Evolutionary conservation across 345 rosid species (phyloP).

Genomic region (Turritis glabra): DNA sequence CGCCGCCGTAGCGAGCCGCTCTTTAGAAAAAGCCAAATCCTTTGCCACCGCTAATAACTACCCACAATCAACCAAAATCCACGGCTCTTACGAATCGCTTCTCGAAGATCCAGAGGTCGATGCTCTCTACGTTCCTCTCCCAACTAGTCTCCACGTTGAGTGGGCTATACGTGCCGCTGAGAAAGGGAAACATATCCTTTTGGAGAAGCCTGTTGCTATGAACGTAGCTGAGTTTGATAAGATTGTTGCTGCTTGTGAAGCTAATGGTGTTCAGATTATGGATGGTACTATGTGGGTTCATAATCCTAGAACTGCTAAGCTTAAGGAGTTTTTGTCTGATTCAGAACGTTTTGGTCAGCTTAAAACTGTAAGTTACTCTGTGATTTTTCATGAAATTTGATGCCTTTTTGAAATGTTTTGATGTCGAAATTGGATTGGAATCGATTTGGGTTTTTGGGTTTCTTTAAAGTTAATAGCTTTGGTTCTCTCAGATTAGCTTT

Average conservation of each 20-base stretch:
- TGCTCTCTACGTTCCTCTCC: constrained; percentile 78
- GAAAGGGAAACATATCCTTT: constrained; percentile 78
- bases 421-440: background rate
- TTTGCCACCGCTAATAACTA: constrained; percentile 69
- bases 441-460: background rate
- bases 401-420: background rate
- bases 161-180: constrained; percentile 75
- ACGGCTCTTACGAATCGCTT: constrained; percentile 78
- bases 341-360: constrained; percentile 70
- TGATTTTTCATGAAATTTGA: background rate
- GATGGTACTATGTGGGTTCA: constrained; percentile 99
- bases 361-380: constrained; percentile 43
- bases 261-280: constrained; percentile 83
- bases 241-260: constrained; percentile 68
- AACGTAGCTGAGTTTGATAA: constrained; percentile 64
- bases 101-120: constrained; percentile 75
- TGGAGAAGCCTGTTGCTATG: constrained; percentile 83
- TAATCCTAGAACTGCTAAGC: constrained; percentile 66
- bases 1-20: constrained; percentile 74
- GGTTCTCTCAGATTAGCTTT: constrained; percentile 1
- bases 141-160: constrained; percentile 72
- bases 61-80: constrained; percentile 59
- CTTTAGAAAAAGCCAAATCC: constrained; percentile 56
- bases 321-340: constrained; percentile 62
- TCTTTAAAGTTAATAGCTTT: background rate